phyloP scores from a whole-genome alignment of 192 early-diverging fungal species.

The Backusella westeae region DNA sequence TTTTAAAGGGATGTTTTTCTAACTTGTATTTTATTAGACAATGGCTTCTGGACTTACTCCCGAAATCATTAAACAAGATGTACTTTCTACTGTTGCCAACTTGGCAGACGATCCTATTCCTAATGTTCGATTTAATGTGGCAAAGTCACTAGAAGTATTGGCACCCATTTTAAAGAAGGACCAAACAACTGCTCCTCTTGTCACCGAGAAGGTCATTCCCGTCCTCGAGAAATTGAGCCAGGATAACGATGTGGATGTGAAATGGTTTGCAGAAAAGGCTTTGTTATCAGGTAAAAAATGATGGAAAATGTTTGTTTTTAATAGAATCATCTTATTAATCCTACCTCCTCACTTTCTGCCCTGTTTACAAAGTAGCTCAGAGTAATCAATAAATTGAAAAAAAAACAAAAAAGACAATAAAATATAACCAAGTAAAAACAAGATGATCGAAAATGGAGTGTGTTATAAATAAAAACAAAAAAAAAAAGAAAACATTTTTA shows the following conservation, averaged over 20 bases:
- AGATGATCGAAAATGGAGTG: neutral
- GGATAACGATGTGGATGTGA: conserved; percentile 91
- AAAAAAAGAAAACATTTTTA: neutral
- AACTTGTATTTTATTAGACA: conserved; percentile 47
- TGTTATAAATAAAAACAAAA: neutral
- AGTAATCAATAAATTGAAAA: conserved; percentile 1
- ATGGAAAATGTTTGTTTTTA: no score
- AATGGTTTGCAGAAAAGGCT: conserved; percentile 87
- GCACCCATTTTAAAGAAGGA: conserved; percentile 71
- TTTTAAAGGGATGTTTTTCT: neutral
- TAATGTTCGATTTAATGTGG: conserved; percentile 99
- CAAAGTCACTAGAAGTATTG: conserved; percentile 88
- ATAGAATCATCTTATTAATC: neutral
- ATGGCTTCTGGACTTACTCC: conserved; percentile 85
- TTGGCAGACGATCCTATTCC: conserved; percentile 94
- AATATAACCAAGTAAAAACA: neutral
- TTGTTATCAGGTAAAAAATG: conserved; percentile 43
- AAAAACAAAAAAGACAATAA: neutral
- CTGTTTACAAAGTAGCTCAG: neutral
- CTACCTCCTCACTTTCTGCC: neutral
- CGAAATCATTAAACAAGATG: conserved; percentile 85
- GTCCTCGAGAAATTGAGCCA: conserved; percentile 80
- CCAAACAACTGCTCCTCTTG: conserved; percentile 57
- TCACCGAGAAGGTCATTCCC: conserved; percentile 74
- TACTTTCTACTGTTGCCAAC: conserved; percentile 82